phyloP scores from a whole-genome alignment of 1,284 basidiomycete genomes.

The Sphaerobolus stellatus region DNA sequence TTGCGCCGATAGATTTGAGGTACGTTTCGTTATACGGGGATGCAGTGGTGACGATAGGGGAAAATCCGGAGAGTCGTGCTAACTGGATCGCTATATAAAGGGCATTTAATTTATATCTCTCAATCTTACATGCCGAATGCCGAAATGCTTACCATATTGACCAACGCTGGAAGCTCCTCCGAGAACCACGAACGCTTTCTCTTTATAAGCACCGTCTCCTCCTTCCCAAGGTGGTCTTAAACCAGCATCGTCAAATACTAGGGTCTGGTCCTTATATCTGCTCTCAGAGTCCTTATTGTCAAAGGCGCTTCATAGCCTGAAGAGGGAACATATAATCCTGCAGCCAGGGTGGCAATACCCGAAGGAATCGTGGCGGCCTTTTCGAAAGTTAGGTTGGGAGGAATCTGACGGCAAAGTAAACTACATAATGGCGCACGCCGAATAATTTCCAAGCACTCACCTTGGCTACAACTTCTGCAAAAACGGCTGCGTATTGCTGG shows the following conservation, averaged over 20 bases:
- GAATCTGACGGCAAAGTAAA: conserved; percentile 13
- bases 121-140: neutral
- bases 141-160: conserved; percentile 33
- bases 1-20: conserved; percentile 54
- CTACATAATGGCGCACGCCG: too few species aligned
- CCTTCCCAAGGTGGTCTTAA: conserved; percentile 7
- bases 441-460: conserved; percentile 30
- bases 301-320: too few species aligned
- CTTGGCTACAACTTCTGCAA: conserved; percentile 43
- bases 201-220: conserved; percentile 23
- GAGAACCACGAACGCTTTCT: conserved; percentile 35
- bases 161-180: conserved; percentile 38
- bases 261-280: too few species aligned
- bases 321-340: conserved; percentile 42
- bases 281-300: too few species aligned
- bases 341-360: conserved; percentile 37
- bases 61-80: conserved; percentile 43
- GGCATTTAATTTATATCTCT: too few species aligned
- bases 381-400: conserved; percentile 43
- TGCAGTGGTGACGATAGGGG: conserved; percentile 52
- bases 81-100: too few species aligned
- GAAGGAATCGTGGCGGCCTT: conserved; percentile 38
- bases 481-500: conserved; percentile 48
- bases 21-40: conserved; percentile 42
- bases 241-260: conserved; percentile 5